These are phyloP conservation scores for Gnomoniopsis smithogilvyi DNA, from an alignment of 2,329 filamentous ascomycete genomes.

Conservation along the genomic window DNA sequence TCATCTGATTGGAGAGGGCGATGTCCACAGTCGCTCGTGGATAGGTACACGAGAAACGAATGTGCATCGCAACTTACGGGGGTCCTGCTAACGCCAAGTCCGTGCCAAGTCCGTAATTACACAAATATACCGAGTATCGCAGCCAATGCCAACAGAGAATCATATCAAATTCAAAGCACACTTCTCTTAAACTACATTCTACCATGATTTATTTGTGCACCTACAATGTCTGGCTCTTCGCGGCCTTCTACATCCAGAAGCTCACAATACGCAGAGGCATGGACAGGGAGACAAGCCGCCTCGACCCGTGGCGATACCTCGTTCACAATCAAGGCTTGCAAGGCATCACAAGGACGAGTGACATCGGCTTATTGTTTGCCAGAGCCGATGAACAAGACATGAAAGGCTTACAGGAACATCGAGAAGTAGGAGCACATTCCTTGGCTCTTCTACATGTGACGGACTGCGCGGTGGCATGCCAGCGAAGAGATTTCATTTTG, in stretches of 20 bases:
- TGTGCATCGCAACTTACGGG: neutral
- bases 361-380: too few species aligned
- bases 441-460: too few species aligned
- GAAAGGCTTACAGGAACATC: too few species aligned
- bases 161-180: neutral
- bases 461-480: too few species aligned
- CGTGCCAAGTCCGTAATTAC: neutral
- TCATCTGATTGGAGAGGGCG: too few species aligned
- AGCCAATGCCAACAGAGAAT: neutral
- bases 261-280: neutral
- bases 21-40: neutral
- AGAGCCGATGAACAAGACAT: too few species aligned
- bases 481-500: too few species aligned
- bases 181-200: neutral
- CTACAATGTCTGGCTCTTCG: neutral
- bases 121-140: neutral
- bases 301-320: too few species aligned
- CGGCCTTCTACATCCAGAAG: neutral
- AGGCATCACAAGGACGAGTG: too few species aligned
- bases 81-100: neutral
- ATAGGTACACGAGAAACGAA: neutral
- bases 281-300: neutral
- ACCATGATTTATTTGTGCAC: too few species aligned
- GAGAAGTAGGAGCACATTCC: too few species aligned
- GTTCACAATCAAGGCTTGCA: too few species aligned